Evolutionary conservation across 768 basidiomycete species (phyloP), one percentile per base, ranked within the genome.

Genomic region (Hygrophoropsis aurantiaca): DNA sequence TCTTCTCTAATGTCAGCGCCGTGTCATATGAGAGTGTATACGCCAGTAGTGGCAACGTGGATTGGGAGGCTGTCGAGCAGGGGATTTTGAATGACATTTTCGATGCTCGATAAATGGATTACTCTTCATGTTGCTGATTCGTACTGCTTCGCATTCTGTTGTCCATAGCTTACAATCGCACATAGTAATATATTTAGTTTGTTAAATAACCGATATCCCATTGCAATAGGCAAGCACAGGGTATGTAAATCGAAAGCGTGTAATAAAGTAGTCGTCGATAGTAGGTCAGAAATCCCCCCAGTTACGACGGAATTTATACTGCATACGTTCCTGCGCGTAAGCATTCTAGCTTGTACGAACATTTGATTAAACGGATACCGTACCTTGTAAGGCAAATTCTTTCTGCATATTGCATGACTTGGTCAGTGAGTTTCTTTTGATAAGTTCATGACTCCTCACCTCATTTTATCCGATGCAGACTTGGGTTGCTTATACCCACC

Each of bases 11-110:
- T 47, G 85, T 94, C 41, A 95, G 93, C 65, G 82, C 95, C 42
- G 74, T 85, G 4, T 86, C 88, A 9, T 98, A 93, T 61, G 93
- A 98, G 69, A 87, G 87, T 49, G 78, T 95, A 39, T 99, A 97
- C 64, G 80, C 81, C 6, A 86, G 86, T 54, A 81, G 80, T 11
- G 85, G 87, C 0, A 82, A 78, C 46, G 73, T 98, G 16, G 94
- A 98, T 60, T 95, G 91, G 93, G 85, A 83, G 25, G 84, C 83
- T 3, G 85, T 99, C 18, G 95, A 98, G 66, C 74, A 73, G 38
- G 82, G 85, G 5, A 65, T 99, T 38, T 69, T 88, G 66, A 78
- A 81, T 40, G 95, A 98, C 64, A 85, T 98, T 75, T 99, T 98
- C 61, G 94, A 97, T 51, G 82, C 82, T 47, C 77, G 82, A 60